Conservation (phyloP, 208 protist genomes). For the Vickermania spadyakhi region DNA sequence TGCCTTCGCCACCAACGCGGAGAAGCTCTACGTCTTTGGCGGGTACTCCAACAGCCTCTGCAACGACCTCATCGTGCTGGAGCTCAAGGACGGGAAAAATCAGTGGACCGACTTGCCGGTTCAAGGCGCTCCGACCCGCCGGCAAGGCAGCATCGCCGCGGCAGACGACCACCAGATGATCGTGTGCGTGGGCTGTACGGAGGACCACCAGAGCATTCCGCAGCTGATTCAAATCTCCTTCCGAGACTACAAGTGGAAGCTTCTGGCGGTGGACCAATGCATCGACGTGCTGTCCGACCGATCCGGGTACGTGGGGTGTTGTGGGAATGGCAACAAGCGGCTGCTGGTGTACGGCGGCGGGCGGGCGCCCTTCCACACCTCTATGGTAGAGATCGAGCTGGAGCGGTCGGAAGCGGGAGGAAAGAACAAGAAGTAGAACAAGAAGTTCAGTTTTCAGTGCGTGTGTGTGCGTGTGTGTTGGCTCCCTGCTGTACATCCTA, state of each 20-base stretch:
- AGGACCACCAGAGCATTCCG: constrained; percentile 16
- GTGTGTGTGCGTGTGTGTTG: constrained; percentile 4
- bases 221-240: constrained; percentile 29
- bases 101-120: constrained; percentile 19
- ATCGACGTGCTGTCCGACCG: constrained; percentile 15
- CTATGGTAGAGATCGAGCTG: constrained; percentile 27
- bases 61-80: constrained; percentile 25
- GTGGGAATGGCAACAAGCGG: constrained; percentile 15
- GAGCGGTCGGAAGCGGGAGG: constrained; percentile 18
- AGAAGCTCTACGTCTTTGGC: constrained; percentile 36
- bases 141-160: constrained; percentile 15
- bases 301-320: constrained; percentile 15
- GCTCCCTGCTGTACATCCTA: no score
- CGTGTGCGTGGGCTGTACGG: constrained; percentile 17
- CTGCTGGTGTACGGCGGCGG: constrained; percentile 29
- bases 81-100: constrained; percentile 18
- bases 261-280: constrained; percentile 12
- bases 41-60: constrained; percentile 14
- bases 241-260: constrained; percentile 25
- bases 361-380: constrained; percentile 9
- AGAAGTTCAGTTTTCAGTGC: constrained; percentile 1
- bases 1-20: constrained; percentile 19
- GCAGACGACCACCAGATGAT: constrained; percentile 18
- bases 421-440: constrained; percentile 17
- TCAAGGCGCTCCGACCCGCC: constrained; percentile 9